These are phyloP conservation scores for Primulina tabacum DNA, from an alignment of 257 asterid species.

Conservation along the genomic window DNA sequence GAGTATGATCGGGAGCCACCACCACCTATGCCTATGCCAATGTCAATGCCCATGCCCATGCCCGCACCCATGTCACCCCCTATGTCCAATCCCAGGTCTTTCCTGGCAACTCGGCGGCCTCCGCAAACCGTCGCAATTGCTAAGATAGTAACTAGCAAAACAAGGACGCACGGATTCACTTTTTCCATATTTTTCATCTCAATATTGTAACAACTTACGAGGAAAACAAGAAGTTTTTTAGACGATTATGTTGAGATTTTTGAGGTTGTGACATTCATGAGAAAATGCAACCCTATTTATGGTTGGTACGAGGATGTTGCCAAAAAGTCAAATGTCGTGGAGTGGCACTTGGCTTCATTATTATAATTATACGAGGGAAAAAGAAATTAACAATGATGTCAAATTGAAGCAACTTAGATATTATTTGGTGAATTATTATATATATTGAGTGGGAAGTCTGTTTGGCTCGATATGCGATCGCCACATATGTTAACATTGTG, in stretches of 20 bases:
- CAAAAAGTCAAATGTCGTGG: background rate
- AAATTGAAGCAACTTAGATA: background rate
- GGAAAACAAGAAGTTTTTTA: background rate
- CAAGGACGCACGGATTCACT: constrained; percentile 29
- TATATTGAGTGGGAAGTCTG: constrained; percentile 27
- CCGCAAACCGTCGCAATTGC: constrained; percentile 42
- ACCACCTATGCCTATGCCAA: constrained; percentile 34
- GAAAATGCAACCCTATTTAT: constrained; percentile 42
- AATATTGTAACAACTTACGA: background rate
- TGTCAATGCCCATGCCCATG: constrained; percentile 34
- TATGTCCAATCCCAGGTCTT: constrained; percentile 60
- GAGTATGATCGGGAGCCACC: constrained; percentile 32
- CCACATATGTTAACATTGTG: constrained; percentile 13
- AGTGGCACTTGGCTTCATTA: too few relatives aligned
- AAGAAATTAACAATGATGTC: constrained; percentile 11
- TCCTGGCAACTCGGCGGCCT: constrained; percentile 58
- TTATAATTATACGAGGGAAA: background rate
- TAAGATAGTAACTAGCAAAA: constrained; percentile 35
- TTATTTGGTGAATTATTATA: constrained; percentile 18
- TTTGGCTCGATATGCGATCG: constrained; percentile 21
- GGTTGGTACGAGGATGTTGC: constrained; percentile 32
- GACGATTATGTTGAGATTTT: constrained; percentile 8
- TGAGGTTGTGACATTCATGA: constrained; percentile 17
- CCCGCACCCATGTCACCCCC: constrained; percentile 44
- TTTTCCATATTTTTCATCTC: constrained; percentile 41